phyloP scores from a whole-genome alignment of 2,329 filamentous ascomycete species.

The Botrytis galanthina region DNA sequence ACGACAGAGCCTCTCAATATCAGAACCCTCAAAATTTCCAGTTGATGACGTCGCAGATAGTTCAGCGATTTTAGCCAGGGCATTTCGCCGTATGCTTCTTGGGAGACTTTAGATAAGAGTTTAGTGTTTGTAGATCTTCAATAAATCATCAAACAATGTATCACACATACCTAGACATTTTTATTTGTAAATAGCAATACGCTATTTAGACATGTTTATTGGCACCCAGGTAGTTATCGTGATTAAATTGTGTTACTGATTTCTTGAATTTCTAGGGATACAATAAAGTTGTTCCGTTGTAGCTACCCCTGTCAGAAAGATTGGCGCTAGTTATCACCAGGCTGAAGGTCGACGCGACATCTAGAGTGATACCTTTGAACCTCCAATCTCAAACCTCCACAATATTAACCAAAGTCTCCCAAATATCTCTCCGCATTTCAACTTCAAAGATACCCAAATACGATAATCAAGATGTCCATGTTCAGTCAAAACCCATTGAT shows the following conservation, averaged over 20 bases:
- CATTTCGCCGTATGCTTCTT: slow-evolving; percentile 58
- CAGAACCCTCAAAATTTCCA: slow-evolving; percentile 58
- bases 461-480: slow-evolving; percentile 55
- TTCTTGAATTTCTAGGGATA: not conserved
- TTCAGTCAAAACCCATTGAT: slow-evolving; percentile 68
- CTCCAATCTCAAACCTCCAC: slow-evolving; percentile 22
- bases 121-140: not conserved
- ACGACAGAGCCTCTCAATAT: slow-evolving; percentile 60
- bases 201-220: not conserved
- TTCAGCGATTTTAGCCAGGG: slow-evolving; percentile 63
- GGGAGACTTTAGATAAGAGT: slow-evolving; percentile 36
- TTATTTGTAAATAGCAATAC: not conserved
- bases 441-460: slow-evolving; percentile 7
- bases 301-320: slow-evolving; percentile 34
- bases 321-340: slow-evolving; percentile 25
- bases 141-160: not conserved
- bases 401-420: slow-evolving; percentile 13
- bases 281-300: not conserved
- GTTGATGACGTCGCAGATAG: slow-evolving; percentile 56
- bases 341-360: slow-evolving; percentile 33
- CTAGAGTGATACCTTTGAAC: slow-evolving; percentile 14
- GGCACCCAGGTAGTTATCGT: not conserved
- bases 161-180: slow-evolving; percentile 17
- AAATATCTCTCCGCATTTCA: slow-evolving; percentile 9
- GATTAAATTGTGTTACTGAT: not conserved